These are phyloP conservation scores for Beta macrorhiza DNA, from an alignment of 179 eudicot species.

Conservation along the genomic window DNA sequence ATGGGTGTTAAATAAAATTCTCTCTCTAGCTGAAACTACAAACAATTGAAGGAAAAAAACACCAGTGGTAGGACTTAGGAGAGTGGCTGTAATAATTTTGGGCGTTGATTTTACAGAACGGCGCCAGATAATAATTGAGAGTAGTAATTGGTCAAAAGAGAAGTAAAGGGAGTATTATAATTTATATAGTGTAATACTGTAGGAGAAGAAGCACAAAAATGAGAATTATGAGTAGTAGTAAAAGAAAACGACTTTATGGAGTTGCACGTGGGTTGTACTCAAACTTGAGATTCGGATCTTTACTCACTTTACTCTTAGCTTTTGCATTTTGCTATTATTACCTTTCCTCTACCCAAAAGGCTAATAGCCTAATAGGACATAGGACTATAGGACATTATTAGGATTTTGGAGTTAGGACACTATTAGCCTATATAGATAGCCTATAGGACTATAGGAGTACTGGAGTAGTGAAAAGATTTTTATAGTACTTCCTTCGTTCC, in stretches of 20 bases:
- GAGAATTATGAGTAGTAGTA: too few species aligned
- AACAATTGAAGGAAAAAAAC: neutral
- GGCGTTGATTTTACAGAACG: conserved; percentile 31
- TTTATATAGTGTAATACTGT: too few species aligned
- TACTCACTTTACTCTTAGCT: neutral
- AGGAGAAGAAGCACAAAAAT: neutral
- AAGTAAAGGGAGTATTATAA: too few species aligned
- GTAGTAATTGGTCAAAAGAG: conserved; percentile 15
- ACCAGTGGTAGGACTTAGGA: neutral
- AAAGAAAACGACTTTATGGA: conserved; percentile 12
- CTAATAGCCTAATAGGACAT: neutral
- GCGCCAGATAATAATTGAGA: conserved; percentile 27
- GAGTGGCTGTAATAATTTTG: conserved; percentile 34
- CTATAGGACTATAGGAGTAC: too few species aligned
- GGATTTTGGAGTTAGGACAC: too few species aligned
- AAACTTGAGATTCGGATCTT: conserved; percentile 23
- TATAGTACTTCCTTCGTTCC: too few species aligned
- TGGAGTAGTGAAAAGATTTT: too few species aligned
- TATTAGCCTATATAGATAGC: too few species aligned
- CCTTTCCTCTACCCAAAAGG: conserved; percentile 4
- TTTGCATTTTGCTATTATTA: neutral
- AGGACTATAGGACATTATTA: neutral
- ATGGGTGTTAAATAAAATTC: neutral
- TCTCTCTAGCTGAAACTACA: neutral
- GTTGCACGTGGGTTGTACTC: conserved; percentile 30